These are phyloP conservation scores for Pinus albicaulis DNA, from an alignment of 75 land plant species.

Conservation along the genomic window DNA sequence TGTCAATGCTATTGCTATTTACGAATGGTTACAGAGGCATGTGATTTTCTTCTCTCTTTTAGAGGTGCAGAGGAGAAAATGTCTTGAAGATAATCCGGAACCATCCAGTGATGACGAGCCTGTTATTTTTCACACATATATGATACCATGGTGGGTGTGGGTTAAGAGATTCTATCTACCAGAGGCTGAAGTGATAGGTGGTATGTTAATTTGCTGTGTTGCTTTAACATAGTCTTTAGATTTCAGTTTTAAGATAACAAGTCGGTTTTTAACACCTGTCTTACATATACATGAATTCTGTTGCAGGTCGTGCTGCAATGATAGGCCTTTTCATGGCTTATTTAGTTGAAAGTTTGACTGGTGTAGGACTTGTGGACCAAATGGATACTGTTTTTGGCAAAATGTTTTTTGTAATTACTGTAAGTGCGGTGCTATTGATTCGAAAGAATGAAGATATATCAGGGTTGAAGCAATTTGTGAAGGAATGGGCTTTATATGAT, in stretches of 20 bases:
- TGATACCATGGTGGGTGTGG: constrained; percentile 99
- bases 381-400: constrained; percentile 91
- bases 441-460: constrained; percentile 85
- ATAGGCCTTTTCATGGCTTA: constrained; percentile 93
- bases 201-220: constrained; percentile 26
- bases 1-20: no score
- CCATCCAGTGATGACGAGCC: constrained; percentile 81
- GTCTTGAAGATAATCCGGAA: constrained; percentile 85
- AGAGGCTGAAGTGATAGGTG: constrained; percentile 91
- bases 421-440: constrained; percentile 73
- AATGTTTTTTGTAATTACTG: constrained; percentile 71
- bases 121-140: constrained; percentile 79
- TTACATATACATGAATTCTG: neutral
- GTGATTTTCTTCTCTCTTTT: constrained; percentile 4
- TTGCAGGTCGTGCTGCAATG: constrained; percentile 97
- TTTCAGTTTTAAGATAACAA: no score
- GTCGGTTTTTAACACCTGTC: no score
- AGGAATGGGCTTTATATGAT: constrained; percentile 92
- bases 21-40: no score
- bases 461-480: constrained; percentile 56
- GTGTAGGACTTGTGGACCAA: constrained; percentile 93
- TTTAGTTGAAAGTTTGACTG: constrained; percentile 83
- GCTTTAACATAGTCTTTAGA: neutral
- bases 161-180: constrained; percentile 89
- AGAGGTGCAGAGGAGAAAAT: constrained; percentile 95